Evolutionary conservation across 2,329 filamentous ascomycete genomes (phyloP).

Genomic region (Shiraia sp.): DNA sequence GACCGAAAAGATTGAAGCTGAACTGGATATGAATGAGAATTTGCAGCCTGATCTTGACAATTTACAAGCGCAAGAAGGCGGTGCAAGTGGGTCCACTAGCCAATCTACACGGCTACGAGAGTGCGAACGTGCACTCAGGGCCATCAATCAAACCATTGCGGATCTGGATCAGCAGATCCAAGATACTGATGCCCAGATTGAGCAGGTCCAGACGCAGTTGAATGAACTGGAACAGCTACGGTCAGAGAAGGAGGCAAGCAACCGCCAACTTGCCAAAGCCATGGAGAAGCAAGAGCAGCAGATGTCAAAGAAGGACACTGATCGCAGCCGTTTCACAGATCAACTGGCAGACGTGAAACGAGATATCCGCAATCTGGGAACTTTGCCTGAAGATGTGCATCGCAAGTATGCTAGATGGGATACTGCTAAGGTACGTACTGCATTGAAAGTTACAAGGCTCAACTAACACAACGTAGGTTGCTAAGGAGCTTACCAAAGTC

Average conservation of each 20-base stretch:
- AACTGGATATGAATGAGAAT: constrained; percentile 87
- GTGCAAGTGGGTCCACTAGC: constrained; percentile 59
- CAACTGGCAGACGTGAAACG: constrained; percentile 80
- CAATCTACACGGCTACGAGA: constrained; percentile 68
- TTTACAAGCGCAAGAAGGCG: constrained; percentile 55
- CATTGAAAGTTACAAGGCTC: background rate
- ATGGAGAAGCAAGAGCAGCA: constrained; percentile 87
- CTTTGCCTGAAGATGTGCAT: constrained; percentile 91
- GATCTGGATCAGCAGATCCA: constrained; percentile 69
- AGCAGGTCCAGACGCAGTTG: constrained; percentile 59
- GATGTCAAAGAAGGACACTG: constrained; percentile 90
- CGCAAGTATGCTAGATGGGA: constrained; percentile 86
- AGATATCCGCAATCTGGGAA: constrained; percentile 90
- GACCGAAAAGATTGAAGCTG: constrained; percentile 77
- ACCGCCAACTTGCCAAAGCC: constrained; percentile 73
- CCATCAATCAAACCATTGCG: constrained; percentile 69
- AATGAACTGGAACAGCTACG: constrained; percentile 62
- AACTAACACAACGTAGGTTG: constrained; percentile 27
- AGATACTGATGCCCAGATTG: constrained; percentile 75
- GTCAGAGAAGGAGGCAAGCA: constrained; percentile 68
- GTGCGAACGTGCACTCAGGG: constrained; percentile 78
- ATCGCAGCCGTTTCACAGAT: constrained; percentile 77
- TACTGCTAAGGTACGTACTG: constrained; percentile 67
- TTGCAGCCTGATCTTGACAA: constrained; percentile 85
- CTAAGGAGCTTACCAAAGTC: constrained; percentile 76